Evolutionary conservation across 805 yeast species (phyloP).

Genomic region (Saturnispora kantuleensis): DNA sequence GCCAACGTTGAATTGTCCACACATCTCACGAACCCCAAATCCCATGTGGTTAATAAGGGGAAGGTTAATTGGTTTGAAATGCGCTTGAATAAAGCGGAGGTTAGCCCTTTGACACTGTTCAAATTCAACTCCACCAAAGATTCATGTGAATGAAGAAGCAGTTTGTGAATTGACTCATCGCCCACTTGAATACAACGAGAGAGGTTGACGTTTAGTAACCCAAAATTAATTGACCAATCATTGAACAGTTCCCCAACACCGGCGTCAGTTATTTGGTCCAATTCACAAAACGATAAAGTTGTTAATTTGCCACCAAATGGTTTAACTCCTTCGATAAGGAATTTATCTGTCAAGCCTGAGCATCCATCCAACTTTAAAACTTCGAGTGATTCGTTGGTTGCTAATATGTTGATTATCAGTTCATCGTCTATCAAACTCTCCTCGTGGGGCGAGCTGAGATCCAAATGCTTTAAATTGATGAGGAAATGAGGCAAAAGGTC

Average conservation of each 20-base stretch:
- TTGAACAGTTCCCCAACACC: slow-evolving; percentile 53
- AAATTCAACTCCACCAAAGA: slow-evolving; percentile 62
- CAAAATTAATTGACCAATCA: slow-evolving; percentile 46
- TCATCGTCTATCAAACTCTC: slow-evolving; percentile 65
- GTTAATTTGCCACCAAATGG: slow-evolving; percentile 50
- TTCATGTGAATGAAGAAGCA: slow-evolving; percentile 51
- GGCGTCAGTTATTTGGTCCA: slow-evolving; percentile 61
- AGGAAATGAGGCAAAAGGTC: slow-evolving; percentile 58
- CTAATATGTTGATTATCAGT: slow-evolving; percentile 47
- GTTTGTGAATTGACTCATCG: slow-evolving; percentile 50
- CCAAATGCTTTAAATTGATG: slow-evolving; percentile 44
- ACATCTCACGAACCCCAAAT: slow-evolving; percentile 71
- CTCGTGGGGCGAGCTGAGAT: slow-evolving; percentile 56
- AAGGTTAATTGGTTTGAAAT: slow-evolving; percentile 34
- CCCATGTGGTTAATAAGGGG: slow-evolving; percentile 58
- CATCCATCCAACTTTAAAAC: slow-evolving; percentile 65
- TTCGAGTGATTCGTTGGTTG: slow-evolving; percentile 43
- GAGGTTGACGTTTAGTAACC: slow-evolving; percentile 50
- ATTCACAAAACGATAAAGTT: slow-evolving; percentile 43
- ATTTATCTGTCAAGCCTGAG: slow-evolving; percentile 55
- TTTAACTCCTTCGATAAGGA: slow-evolving; percentile 45
- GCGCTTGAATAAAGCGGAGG: slow-evolving; percentile 39
- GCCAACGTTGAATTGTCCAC: slow-evolving; percentile 64
- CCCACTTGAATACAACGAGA: slow-evolving; percentile 58
- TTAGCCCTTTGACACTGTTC: slow-evolving; percentile 59